Percentiles rank a stretch among this genome's conserved stretches.
phyloP scores from a whole-genome alignment of 345 rosid species.

The Eucalyptus melliodora region DNA sequence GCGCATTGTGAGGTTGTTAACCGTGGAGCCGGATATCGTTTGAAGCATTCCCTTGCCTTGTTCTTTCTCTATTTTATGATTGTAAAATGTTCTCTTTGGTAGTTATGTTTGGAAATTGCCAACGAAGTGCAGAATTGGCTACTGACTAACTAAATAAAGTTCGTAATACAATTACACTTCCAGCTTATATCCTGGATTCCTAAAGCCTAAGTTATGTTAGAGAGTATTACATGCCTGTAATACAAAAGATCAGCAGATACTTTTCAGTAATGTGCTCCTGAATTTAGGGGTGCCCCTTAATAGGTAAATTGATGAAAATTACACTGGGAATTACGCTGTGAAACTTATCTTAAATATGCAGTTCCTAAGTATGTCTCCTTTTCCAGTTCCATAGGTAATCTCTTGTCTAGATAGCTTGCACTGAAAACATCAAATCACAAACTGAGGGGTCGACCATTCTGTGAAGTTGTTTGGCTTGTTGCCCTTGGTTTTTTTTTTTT shows the following conservation, averaged over 20 bases:
- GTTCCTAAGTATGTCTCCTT: background rate
- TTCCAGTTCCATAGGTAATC: background rate
- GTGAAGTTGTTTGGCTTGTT: background rate
- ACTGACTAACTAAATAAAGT: background rate
- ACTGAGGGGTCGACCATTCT: background rate
- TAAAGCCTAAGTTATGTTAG: background rate
- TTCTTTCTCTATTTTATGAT: background rate
- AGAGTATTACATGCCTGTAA: background rate
- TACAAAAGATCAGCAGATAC: background rate
- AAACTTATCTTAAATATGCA: background rate
- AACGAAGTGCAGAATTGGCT: background rate
- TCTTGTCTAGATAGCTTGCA: background rate
- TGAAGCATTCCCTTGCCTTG: background rate
- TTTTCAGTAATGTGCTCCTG: background rate
- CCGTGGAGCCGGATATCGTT: background rate
- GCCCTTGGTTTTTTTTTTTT: background rate
- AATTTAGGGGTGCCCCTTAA: background rate
- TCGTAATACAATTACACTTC: background rate
- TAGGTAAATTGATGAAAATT: background rate
- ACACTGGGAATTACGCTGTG: background rate
- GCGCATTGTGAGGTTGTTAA: background rate
- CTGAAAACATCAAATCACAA: background rate
- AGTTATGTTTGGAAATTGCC: background rate
- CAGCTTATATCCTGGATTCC: background rate
- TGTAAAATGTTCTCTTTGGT: background rate